Evolutionary conservation across 2,329 filamentous ascomycete species (phyloP).

Genomic region (Penicillium sp.): DNA sequence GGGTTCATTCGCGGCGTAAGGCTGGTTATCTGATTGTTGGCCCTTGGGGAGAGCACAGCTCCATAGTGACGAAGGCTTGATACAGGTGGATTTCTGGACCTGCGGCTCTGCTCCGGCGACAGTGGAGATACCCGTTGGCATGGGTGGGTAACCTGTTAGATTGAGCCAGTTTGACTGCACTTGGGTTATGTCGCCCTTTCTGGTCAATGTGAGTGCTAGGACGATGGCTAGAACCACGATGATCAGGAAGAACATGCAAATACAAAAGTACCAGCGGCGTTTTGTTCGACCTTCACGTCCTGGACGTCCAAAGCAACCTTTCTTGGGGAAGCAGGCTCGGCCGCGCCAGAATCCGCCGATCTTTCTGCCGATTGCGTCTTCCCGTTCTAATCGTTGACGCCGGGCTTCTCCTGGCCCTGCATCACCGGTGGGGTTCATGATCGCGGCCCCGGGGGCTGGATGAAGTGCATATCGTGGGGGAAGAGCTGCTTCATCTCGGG

Average conservation of each 20-base stretch:
- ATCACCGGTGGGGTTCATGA: conserved; percentile 32
- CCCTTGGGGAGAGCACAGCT: conserved; percentile 85
- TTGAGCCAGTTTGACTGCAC: conserved; percentile 74
- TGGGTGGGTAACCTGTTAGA: conserved; percentile 81
- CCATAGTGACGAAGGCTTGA: conserved; percentile 77
- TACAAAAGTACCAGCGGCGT: conserved; percentile 64
- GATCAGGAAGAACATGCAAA: conserved; percentile 59
- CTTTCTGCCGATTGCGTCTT: conserved; percentile 65
- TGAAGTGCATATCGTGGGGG: conserved; percentile 36
- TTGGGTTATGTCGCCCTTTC: conserved; percentile 49
- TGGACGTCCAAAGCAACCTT: conserved; percentile 69
- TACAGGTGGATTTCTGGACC: conserved; percentile 70
- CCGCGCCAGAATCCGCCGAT: conserved; percentile 69
- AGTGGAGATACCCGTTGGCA: conserved; percentile 82
- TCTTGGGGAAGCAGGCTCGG: conserved; percentile 65
- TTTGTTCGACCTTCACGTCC: conserved; percentile 69
- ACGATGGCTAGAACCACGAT: conserved; percentile 64
- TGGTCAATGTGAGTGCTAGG: conserved; percentile 63
- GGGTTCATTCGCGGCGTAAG: conserved; percentile 71
- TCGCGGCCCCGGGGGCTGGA: conserved; percentile 32
- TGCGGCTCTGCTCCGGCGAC: conserved; percentile 75
- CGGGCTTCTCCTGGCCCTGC: conserved; percentile 55
- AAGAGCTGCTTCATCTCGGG: conserved; percentile 29
- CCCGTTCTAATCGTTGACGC: conserved; percentile 67
- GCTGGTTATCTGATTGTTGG: conserved; percentile 67